Evolutionary conservation across 495 filamentous ascomycete species (phyloP), one percentile per base, ranked within the genome.

Genomic region (Penicillium herquei): DNA sequence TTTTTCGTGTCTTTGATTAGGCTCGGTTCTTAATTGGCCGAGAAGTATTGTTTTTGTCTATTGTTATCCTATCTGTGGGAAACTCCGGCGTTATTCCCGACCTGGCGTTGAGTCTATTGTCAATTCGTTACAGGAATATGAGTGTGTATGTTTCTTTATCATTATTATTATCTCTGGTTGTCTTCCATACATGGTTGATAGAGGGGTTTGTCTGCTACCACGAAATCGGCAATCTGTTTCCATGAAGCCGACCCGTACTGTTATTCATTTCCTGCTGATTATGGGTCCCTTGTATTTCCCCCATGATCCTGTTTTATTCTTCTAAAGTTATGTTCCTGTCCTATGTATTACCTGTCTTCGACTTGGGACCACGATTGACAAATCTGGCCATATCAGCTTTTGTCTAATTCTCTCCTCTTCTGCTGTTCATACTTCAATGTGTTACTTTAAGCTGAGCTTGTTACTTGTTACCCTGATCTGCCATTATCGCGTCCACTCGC

Each of bases 1-100:
- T 65, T 76, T 72, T 65, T 43, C n/a, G 31, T 75, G 69, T 75
- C 70, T 67, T 64, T 66, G 58, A 59, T 70, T 60, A 50, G 54
- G 52, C 51, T 56, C 43, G 34, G 49, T 39, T 52, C 55, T 58
- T 39, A 42, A 33, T 26, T 51, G 39, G 35, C 52, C 31, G 52
- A 53, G 59, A 40, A 16, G 26, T 57, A 55, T 58, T 41, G 44
- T 52, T 32, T 49, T 53, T 55, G 47, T 61, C 49, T 56, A 49
- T 31, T 49, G 26, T 43, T 44, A 17, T 52, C 37, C 16, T 52
- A 21, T 42, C 8, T 18, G 26, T 12, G 51, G 45, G 50, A 46
- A 51, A 52, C 46, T 35, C 21, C 13, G 60, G 60, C 55, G 60
- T 63, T 59, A 35, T 48, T 33, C 9, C 30, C 46, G 10, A 12